Evolutionary conservation across 169 alveolate genomes (phyloP).

Genomic region (Eimeria praecox): DNA sequence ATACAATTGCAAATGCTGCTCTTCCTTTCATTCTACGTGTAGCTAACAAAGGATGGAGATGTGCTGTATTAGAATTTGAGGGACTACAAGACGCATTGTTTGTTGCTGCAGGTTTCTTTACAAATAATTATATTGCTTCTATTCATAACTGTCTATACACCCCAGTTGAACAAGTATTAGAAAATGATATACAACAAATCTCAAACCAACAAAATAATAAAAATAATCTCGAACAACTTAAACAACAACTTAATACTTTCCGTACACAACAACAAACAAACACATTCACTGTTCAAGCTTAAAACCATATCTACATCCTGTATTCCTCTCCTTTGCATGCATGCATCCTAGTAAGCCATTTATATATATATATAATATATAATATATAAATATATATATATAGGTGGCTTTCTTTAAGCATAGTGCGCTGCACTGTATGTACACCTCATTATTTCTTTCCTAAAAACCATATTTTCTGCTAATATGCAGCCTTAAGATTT

Average conservation of each 20-base stretch:
- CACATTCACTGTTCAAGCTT: slow-evolving; percentile 54
- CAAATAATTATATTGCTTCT: slow-evolving; percentile 2
- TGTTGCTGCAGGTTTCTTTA: slow-evolving; percentile 41
- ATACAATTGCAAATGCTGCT: slow-evolving; percentile 29
- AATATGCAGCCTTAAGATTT: no score
- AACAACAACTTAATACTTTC: slow-evolving; percentile 25
- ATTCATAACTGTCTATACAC: neutral
- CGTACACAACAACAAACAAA: neutral
- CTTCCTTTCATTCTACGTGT: slow-evolving; percentile 56
- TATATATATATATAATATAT: no score
- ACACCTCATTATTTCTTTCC: no score
- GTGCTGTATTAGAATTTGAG: slow-evolving; percentile 22
- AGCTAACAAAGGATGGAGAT: slow-evolving; percentile 75
- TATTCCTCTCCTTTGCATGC: no score
- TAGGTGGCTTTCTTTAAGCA: no score
- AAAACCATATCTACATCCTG: neutral
- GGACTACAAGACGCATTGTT: slow-evolving; percentile 63
- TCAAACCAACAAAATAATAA: neutral
- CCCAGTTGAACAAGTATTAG: slow-evolving; percentile 44
- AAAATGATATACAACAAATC: slow-evolving; percentile 21
- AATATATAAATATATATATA: neutral
- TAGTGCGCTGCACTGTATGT: no score
- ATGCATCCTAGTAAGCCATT: no score
- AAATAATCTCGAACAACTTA: neutral
- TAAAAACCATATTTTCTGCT: no score